Base-by-base conservation (phyloP, 148 eudicot species). In the Rhododendron griersonianum region DNA sequence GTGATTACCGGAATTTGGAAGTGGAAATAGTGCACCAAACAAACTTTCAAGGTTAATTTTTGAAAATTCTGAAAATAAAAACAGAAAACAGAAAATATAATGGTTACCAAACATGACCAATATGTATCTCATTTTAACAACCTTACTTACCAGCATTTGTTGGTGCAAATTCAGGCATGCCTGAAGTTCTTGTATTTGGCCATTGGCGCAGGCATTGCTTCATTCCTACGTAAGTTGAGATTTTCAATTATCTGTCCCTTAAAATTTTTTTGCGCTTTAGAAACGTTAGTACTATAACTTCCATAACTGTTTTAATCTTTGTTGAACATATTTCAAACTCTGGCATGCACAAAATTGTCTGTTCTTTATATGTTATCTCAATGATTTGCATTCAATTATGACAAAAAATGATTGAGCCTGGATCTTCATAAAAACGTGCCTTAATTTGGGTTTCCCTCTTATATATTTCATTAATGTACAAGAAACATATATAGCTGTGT, bases 181-280 rank as follows among this genome's bases (percentile, higher is more conserved):
- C 90, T 94, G 3, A 88, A 87, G 84, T 93, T 91, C 84, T 75
- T 93, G 74, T 95, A 89, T 91, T 86, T 94, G 89, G 98, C 94
- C 67, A 87, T 93, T 63, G 92, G 91, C 28, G 77, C 93, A 11
- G 93, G 94, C 82, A 88, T 90, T 13, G 95, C 94, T 82, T 86
- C 93, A 85, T 87, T 93, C 86, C 83, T 94, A 44, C 95, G 98
- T 95, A 91, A 94, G 98, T 91, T 59, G 44, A 47, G 23, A 10
- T 5, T 28, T 11, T 79, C 14, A 6, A 57, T 53, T 81, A 16
- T 75, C 48, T 44, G 53, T 67, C 35, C 5, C 73, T 67, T 2
- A 25, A 67, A 6, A 7, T 7, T 61, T 61, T 59, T 59, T 21
- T 21, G n/a, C 10, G 3, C 25, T 61, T 61, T 61, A 21, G 10